phyloP scores from a whole-genome alignment of 2,329 filamentous ascomycete species.

The Colletotrichum limetticola region DNA sequence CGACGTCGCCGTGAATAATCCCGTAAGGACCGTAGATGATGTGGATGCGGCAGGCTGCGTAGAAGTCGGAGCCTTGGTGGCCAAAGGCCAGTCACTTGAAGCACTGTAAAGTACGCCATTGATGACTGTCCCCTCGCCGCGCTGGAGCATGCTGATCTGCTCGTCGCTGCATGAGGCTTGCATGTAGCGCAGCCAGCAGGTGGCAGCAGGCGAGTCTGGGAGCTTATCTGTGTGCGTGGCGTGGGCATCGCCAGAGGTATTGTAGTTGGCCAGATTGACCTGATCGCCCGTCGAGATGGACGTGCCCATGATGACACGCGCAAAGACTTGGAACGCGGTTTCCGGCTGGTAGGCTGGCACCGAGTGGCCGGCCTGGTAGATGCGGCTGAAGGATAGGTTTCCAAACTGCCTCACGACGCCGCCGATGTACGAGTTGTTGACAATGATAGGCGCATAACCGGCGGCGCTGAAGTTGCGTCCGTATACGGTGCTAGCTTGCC shows the following conservation, averaged over 20 bases:
- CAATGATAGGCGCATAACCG: constrained; percentile 78
- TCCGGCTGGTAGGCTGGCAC: constrained; percentile 71
- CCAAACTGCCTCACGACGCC: constrained; percentile 82
- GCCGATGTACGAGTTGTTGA: constrained; percentile 75
- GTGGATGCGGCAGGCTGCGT: constrained; percentile 38
- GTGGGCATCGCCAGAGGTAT: constrained; percentile 66
- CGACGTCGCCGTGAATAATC: constrained; percentile 48
- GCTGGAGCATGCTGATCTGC: constrained; percentile 57
- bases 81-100: constrained; percentile 54
- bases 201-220: constrained; percentile 58
- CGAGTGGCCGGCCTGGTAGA: constrained; percentile 75
- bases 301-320: constrained; percentile 66
- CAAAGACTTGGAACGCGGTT: constrained; percentile 69
- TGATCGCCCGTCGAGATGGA: constrained; percentile 65
- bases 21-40: constrained; percentile 41
- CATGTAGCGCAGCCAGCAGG: constrained; percentile 70
- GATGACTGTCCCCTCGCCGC: constrained; percentile 65
- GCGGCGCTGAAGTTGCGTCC: constrained; percentile 68
- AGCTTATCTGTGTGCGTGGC: constrained; percentile 66
- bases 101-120: constrained; percentile 66
- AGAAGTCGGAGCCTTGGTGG: constrained; percentile 39
- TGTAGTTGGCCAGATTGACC: constrained; percentile 62
- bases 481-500: constrained; percentile 58
- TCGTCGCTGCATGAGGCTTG: constrained; percentile 62
- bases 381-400: constrained; percentile 75